Evolutionary conservation across 176 grass and related monocot species (phyloP), one percentile per base, ranked within the genome.

Genomic region (Thalia dealbata): DNA sequence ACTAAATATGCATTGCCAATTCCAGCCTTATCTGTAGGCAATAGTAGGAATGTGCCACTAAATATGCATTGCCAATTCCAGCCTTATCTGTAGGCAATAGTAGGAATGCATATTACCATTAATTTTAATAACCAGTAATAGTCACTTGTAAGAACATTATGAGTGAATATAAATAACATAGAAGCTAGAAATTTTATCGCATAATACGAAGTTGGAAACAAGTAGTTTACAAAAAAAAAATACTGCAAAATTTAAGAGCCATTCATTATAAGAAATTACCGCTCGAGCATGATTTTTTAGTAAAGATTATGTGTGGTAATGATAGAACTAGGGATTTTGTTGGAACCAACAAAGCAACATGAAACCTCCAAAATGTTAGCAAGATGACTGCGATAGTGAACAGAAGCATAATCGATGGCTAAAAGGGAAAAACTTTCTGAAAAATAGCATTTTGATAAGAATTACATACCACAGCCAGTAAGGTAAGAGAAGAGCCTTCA

Each of bases 401-500:
- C 25, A 78, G 74, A 16, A 77, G 6, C 19, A 43, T 21, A 13
- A 44, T 23, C 65, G 15, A 68, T 3, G 23, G 2, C 19, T 19
- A 44, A 1, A 68, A n/a, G 18, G 18, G 43, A 68, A 44, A 14
- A 44, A 14, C 32, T 2, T 4, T 2, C 32, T 38, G 32, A 38
- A 38, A 38, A 38, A 38, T 1, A 5, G 28, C 30, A 71, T 14
- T 71, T 56, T 64, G 68, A 88, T 62, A 71, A 81, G 67, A 24
- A 76, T 56, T 63, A 38, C 70, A 18, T 87, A 97, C 95, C 90
- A 97, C 58, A 92, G 73, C 73, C 87, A 81, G 86, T 81, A 91
- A 81, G 95, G 95, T 79, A 97, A 81, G 81, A 97, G 85, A 78
- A 93, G 87, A 86, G 95, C 95, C 27, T 85, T 83, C 27, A 91